Evolutionary conservation across 176 grass and related monocot species (phyloP).

Genomic region (Panicum miliaceum): DNA sequence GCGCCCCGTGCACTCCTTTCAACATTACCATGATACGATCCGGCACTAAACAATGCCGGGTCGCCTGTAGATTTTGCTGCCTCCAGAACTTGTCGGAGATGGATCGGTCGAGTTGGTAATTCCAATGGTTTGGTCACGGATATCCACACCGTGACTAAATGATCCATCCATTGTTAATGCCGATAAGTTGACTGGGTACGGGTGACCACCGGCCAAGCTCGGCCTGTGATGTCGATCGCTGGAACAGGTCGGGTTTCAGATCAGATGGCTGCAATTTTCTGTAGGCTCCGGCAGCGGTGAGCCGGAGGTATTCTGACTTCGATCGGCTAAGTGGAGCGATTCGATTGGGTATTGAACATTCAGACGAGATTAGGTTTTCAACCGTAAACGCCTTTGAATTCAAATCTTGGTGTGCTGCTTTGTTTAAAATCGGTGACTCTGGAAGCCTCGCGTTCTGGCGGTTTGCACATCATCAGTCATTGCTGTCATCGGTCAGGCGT

Average conservation of each 20-base stretch:
- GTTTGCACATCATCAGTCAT: background rate
- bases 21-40: constrained; percentile 18
- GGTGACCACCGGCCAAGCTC: background rate
- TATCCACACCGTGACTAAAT: background rate
- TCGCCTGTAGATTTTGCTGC: background rate
- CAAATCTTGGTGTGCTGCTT: background rate
- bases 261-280: background rate
- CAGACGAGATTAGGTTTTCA: background rate
- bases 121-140: constrained; percentile 2
- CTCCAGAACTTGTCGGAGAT: constrained; percentile 4
- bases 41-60: constrained; percentile 22
- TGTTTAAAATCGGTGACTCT: background rate
- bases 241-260: background rate
- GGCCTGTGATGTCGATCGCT: background rate
- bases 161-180: background rate
- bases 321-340: background rate
- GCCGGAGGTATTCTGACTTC: background rate
- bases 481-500: background rate
- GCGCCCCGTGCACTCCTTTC: constrained; percentile 12
- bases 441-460: background rate
- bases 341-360: background rate
- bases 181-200: background rate
- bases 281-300: background rate
- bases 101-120: background rate
- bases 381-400: background rate